These are phyloP conservation scores for Candida smagusa DNA, from an alignment of 1,139 yeast species.

Conservation along the genomic window DNA sequence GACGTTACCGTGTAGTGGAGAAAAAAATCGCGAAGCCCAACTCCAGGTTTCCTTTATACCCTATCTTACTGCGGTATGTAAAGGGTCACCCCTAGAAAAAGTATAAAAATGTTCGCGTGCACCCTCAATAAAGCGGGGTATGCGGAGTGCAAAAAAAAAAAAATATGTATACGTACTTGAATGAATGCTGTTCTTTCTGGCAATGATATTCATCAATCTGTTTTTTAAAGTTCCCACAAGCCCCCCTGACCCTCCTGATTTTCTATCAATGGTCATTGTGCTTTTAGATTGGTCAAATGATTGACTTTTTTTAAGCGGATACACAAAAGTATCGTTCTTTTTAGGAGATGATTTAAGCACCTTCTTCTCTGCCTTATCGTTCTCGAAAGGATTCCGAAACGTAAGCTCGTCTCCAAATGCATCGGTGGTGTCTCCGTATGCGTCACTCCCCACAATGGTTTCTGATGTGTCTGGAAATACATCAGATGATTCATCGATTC, in stretches of 20 bases:
- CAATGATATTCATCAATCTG: conserved; percentile 14
- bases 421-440: conserved; percentile 1
- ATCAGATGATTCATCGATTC: too few relatives aligned
- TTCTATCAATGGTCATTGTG: conserved; percentile 24
- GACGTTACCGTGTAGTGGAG: too few relatives aligned
- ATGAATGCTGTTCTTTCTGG: conserved; percentile 27
- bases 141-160: conserved; percentile 5
- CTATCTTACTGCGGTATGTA: too few relatives aligned
- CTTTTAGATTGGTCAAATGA: conserved; percentile 42
- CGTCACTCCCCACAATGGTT: conserved; percentile 2
- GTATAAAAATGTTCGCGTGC: too few relatives aligned
- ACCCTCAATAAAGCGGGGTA: conserved; percentile 3
- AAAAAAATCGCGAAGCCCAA: too few relatives aligned
- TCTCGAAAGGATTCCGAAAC: conserved; percentile 8
- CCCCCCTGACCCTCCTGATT: conserved; percentile 11
- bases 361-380: background rate
- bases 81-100: too few relatives aligned
- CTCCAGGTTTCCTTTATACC: too few relatives aligned
- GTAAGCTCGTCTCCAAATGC: conserved; percentile 8
- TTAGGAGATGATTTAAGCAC: too few relatives aligned
- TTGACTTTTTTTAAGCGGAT: conserved; percentile 15
- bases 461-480: conserved; percentile 1
- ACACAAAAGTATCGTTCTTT: too few relatives aligned
- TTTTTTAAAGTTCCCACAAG: conserved; percentile 14
- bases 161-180: conserved; percentile 37